A percentile compares a stretch with the other conserved stretches of the same genome.
These are phyloP conservation scores for Dendrobium huoshanense DNA, from an alignment of 106 monocot species.

Conservation along the genomic window DNA sequence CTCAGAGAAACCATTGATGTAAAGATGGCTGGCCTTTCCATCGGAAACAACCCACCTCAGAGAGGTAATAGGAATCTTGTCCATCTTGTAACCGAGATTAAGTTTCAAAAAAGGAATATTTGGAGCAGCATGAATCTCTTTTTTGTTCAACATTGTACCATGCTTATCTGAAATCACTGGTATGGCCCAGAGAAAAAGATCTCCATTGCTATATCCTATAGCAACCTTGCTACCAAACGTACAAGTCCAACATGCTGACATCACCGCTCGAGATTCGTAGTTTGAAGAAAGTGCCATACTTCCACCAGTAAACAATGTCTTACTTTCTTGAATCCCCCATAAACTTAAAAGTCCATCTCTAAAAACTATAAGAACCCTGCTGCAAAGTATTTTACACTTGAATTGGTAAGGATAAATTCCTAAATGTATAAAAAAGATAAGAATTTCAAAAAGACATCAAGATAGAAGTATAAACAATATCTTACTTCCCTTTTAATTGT, in stretches of 20 bases:
- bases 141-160: constrained; percentile 10
- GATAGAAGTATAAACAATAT: background rate
- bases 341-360: constrained; percentile 57
- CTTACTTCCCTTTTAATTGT: background rate
- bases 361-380: constrained; percentile 77
- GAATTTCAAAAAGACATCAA: background rate
- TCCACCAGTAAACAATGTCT: constrained; percentile 47
- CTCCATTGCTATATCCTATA: constrained; percentile 72
- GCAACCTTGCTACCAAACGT: constrained; percentile 66
- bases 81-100: constrained; percentile 82
- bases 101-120: constrained; percentile 68
- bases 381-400: background rate
- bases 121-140: constrained; percentile 16
- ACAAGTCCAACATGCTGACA: constrained; percentile 76
- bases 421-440: constrained; percentile 4
- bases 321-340: constrained; percentile 75
- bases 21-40: constrained; percentile 46
- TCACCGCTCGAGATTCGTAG: constrained; percentile 42
- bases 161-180: constrained; percentile 35
- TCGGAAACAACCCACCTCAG: constrained; percentile 53
- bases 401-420: background rate
- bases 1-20: constrained; percentile 65
- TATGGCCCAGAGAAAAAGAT: constrained; percentile 65
- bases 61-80: constrained; percentile 61
- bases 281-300: constrained; percentile 19